Conservation (phyloP, 2,329 filamentous ascomycete genomes). For the Colletotrichum lupini region DNA sequence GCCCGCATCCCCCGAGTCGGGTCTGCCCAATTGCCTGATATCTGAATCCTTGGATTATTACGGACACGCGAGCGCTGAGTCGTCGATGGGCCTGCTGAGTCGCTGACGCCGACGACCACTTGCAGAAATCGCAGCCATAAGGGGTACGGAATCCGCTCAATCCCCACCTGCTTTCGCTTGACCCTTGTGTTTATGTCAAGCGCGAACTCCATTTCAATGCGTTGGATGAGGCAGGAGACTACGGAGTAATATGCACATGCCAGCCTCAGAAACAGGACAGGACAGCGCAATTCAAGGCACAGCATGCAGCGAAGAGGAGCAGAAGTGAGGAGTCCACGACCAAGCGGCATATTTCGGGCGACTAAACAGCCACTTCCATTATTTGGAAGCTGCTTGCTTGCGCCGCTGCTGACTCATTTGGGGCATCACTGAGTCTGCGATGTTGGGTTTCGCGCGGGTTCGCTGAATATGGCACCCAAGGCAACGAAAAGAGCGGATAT, state of each 20-base stretch:
- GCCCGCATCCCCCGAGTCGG: neutral
- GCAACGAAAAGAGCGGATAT: neutral
- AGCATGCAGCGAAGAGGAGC: slow-evolving; percentile 15
- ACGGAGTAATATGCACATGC: neutral
- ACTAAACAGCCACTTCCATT: neutral
- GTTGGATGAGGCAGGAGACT: slow-evolving; percentile 14
- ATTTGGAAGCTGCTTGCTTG: neutral
- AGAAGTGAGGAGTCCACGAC: slow-evolving; percentile 2
- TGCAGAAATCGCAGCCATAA: neutral
- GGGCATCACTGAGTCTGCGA: neutral
- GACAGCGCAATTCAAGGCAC: slow-evolving; percentile 5
- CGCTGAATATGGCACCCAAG: neutral
- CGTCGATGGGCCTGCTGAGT: slow-evolving; percentile 22
- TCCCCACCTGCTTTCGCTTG: slow-evolving; percentile 16
- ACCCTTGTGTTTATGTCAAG: neutral
- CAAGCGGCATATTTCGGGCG: neutral
- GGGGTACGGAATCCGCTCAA: slow-evolving; percentile 14
- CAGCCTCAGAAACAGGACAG: slow-evolving; percentile 12
- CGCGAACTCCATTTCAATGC: slow-evolving; percentile 10
- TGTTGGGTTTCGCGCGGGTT: neutral
- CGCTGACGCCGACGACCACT: slow-evolving; percentile 22
- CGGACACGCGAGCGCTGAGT: slow-evolving; percentile 4
- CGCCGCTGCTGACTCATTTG: neutral
- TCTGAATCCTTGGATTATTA: neutral
- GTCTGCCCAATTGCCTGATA: neutral